These are phyloP conservation scores for Mycosarcoma maydis DNA, from an alignment of 1,284 basidiomycete species.

Conservation along the genomic window DNA sequence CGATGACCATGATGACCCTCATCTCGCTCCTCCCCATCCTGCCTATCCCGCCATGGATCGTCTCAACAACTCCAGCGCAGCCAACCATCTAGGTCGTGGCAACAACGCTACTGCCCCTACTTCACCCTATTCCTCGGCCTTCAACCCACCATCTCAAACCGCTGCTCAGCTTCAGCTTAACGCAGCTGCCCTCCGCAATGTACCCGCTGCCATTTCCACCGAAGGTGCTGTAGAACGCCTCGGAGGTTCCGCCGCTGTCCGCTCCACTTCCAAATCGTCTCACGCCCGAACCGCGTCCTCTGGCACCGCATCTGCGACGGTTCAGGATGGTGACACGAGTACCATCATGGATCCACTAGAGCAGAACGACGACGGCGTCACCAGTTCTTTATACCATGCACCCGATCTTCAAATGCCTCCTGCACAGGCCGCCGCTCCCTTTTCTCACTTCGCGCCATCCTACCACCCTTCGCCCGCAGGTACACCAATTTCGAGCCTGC, in stretches of 20 bases:
- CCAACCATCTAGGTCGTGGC: background rate
- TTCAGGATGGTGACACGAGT: conserved; percentile 44
- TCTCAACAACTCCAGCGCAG: conserved; percentile 4
- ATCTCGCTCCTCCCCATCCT: conserved; percentile 8
- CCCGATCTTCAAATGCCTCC: conserved; percentile 56
- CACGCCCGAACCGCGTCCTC: conserved; percentile 36
- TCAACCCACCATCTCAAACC: conserved; percentile 40
- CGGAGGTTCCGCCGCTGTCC: conserved; percentile 4
- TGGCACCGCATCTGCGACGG: conserved; percentile 26
- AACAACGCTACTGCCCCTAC: conserved; percentile 21
- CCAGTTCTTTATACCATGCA: conserved; percentile 22
- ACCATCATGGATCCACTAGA: conserved; percentile 38
- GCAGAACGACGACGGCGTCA: conserved; percentile 14
- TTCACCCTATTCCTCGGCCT: conserved; percentile 38
- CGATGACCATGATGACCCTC: conserved; percentile 37
- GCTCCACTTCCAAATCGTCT: conserved; percentile 1
- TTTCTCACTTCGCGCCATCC: conserved; percentile 43
- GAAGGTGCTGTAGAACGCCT: conserved; percentile 48
- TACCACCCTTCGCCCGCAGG: conserved; percentile 22
- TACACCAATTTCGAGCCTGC: conserved; percentile 16
- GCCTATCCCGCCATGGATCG: conserved; percentile 22
- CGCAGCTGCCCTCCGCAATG: conserved; percentile 50
- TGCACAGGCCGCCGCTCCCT: conserved; percentile 54
- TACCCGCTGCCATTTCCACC: conserved; percentile 48
- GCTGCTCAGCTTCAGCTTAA: conserved; percentile 55